Conservation (phyloP, 192 early-diverging fungal species). For the Gamsiella multidivaricata region DNA sequence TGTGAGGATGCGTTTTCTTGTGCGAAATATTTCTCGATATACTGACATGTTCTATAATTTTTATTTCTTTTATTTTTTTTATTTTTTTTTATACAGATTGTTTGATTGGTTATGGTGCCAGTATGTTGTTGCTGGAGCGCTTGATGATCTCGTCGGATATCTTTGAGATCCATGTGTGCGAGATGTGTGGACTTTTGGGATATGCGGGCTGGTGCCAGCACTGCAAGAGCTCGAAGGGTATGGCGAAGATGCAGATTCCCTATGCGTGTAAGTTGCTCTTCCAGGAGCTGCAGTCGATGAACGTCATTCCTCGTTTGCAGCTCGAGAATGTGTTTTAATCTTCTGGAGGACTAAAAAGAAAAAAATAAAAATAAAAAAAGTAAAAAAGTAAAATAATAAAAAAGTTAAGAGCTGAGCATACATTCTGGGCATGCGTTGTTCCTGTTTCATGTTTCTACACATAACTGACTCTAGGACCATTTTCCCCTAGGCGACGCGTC, state of each 20-base stretch:
- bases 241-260: slow-evolving; percentile 94
- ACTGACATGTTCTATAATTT: not conserved
- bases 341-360: not conserved
- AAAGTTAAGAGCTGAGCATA: not conserved
- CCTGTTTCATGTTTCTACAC: too few species aligned
- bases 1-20: not conserved
- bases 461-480: too few species aligned
- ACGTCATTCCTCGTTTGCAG: slow-evolving; percentile 78
- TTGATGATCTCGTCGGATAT: slow-evolving; percentile 93
- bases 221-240: slow-evolving; percentile 86
- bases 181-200: slow-evolving; percentile 91
- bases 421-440: too few species aligned
- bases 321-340: slow-evolving; percentile 56
- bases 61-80: not conserved
- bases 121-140: slow-evolving; percentile 92
- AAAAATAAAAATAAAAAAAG: slow-evolving; percentile 6
- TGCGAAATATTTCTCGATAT: too few species aligned
- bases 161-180: slow-evolving; percentile 93
- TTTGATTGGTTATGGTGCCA: slow-evolving; percentile 96
- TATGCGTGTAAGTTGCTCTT: slow-evolving; percentile 98
- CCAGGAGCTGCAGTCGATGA: slow-evolving; percentile 98
- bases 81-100: slow-evolving; percentile 72
- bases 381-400: not conserved
- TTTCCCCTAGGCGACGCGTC: too few species aligned
- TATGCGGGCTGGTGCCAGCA: slow-evolving; percentile 92